A percentile compares a stretch with the other conserved stretches of the same genome.
phyloP scores from a whole-genome alignment of 768 basidiomycete genomes.

The Naganishia onofrii region DNA sequence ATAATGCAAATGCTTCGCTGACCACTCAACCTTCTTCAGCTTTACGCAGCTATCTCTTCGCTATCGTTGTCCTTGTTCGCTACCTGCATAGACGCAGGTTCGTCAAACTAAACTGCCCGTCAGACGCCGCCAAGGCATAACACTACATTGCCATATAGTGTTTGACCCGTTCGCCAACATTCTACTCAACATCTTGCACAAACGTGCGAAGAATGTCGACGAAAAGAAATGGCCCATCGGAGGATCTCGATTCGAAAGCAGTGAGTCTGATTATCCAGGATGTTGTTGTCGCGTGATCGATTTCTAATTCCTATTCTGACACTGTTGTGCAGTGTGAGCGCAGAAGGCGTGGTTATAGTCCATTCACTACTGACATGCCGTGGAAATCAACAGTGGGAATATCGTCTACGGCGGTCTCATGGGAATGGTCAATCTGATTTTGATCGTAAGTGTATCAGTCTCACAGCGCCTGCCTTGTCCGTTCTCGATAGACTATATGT shows the following conservation, averaged over 20 bases:
- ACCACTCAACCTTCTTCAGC: conserved; percentile 46
- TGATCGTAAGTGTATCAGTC: conserved; percentile 58
- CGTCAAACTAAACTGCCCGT: conserved; percentile 13
- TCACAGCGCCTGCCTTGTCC: background rate
- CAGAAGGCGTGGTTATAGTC: background rate
- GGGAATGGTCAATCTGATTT: conserved; percentile 84
- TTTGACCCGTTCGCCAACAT: conserved; percentile 54
- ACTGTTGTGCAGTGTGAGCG: conserved; percentile 24
- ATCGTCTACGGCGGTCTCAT: conserved; percentile 83
- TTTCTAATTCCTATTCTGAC: conserved; percentile 21
- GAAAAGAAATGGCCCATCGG: conserved; percentile 86
- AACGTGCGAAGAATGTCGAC: conserved; percentile 69
- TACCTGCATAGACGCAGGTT: conserved; percentile 75
- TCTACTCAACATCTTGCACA: conserved; percentile 66
- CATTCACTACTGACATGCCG: background rate
- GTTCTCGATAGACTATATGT: background rate
- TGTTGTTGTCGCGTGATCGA: too few species aligned
- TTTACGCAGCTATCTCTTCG: conserved; percentile 88
- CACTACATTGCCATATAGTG: conserved; percentile 33
- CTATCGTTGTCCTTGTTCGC: conserved; percentile 80
- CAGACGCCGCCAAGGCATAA: background rate
- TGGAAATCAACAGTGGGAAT: conserved; percentile 62
- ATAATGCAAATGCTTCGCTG: conserved; percentile 32
- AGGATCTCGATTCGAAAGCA: conserved; percentile 79
- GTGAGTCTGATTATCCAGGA: conserved; percentile 34